Percentiles rank a stretch among this genome's conserved stretches.
Evolutionary conservation across 768 basidiomycete species (phyloP).

Genomic region (Naematelia aurantialba): DNA sequence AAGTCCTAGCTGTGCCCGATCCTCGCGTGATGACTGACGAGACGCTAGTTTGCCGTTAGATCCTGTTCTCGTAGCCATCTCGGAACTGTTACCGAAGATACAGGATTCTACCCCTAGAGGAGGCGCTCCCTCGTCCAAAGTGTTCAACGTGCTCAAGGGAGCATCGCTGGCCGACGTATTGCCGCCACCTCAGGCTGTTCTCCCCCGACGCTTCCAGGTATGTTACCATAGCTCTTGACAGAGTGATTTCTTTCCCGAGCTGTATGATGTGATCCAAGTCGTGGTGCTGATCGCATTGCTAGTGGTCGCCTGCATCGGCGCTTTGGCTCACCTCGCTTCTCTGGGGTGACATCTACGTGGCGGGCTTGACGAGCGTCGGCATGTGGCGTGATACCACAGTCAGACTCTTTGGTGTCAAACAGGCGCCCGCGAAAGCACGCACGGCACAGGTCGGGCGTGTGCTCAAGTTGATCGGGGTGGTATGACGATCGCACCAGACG

Average conservation of each 20-base stretch:
- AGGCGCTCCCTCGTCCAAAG: conserved; percentile 63
- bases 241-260: not conserved
- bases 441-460: conserved; percentile 48
- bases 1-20: conserved; percentile 24
- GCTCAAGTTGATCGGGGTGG: conserved; percentile 41
- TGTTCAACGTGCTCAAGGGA: conserved; percentile 70
- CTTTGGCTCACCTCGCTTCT: conserved; percentile 89
- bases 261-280: not conserved
- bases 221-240: conserved; percentile 41
- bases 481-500: conserved; percentile 15
- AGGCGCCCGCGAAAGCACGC: conserved; percentile 70
- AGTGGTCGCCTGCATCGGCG: conserved; percentile 91
- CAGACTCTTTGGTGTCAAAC: conserved; percentile 85
- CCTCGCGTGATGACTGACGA: not conserved
- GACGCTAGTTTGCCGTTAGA: conserved; percentile 74
- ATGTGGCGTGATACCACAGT: conserved; percentile 90
- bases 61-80: conserved; percentile 77
- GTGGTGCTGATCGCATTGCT: not conserved
- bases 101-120: conserved; percentile 69
- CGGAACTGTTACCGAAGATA: conserved; percentile 79
- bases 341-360: conserved; percentile 94
- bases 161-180: conserved; percentile 69
- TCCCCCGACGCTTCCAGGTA: conserved; percentile 72
- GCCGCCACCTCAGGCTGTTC: conserved; percentile 64
- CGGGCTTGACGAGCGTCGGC: conserved; percentile 77